phyloP scores from a whole-genome alignment of 1,284 basidiomycete species.

The Exobasidium rhododendri region DNA sequence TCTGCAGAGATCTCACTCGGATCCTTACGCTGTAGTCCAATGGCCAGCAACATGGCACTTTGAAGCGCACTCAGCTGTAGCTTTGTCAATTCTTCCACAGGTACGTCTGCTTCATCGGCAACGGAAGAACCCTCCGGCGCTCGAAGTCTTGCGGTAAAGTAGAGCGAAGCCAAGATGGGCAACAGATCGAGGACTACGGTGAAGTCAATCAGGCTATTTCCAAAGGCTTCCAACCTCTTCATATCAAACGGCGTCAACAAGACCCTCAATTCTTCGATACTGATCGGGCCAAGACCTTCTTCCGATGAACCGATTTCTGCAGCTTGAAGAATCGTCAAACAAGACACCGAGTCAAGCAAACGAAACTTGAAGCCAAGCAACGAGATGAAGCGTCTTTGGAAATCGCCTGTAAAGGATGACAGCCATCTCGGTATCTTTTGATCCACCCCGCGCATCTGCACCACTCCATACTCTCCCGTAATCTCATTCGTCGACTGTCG shows the following conservation, averaged over 20 bases:
- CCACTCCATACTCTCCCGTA: slow-evolving; percentile 92
- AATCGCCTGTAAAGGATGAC: slow-evolving; percentile 87
- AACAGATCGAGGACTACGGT: slow-evolving; percentile 91
- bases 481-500: slow-evolving; percentile 90
- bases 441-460: slow-evolving; percentile 54
- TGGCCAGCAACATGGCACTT: slow-evolving; percentile 58
- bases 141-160: slow-evolving; percentile 66
- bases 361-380: slow-evolving; percentile 91
- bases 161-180: slow-evolving; percentile 73
- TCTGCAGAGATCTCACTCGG: slow-evolving; percentile 66
- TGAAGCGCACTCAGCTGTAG: slow-evolving; percentile 41
- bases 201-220: slow-evolving; percentile 93
- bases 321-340: slow-evolving; percentile 83
- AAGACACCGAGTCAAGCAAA: slow-evolving; percentile 81
- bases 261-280: slow-evolving; percentile 68
- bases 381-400: slow-evolving; percentile 82
- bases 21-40: slow-evolving; percentile 86
- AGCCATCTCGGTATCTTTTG: slow-evolving; percentile 68
- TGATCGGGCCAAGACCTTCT: slow-evolving; percentile 24
- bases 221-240: slow-evolving; percentile 91
- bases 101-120: slow-evolving; percentile 29
- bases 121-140: slow-evolving; percentile 21
- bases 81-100: slow-evolving; percentile 26
- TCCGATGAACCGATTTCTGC: slow-evolving; percentile 49
- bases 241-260: slow-evolving; percentile 88